Base-by-base conservation (phyloP, 345 rosid species). In the Arabis hirsuta region DNA sequence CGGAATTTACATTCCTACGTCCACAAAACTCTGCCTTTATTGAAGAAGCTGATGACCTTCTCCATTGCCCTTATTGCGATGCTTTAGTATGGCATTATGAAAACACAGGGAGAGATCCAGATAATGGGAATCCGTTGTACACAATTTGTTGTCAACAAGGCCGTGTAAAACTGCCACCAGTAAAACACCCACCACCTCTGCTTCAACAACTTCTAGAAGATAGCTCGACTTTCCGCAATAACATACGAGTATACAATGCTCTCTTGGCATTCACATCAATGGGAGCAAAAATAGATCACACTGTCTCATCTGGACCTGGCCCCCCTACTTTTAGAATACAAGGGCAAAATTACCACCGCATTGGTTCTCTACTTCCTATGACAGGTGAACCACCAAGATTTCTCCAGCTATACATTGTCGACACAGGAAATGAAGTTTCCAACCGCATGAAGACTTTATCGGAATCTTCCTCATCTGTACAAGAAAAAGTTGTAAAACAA, bases 371-470 rank as follows among this genome's bases (percentile, higher is more conserved):
- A 2, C 3, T 38, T 36, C 46, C 19, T 12, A 22, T 20, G 34
- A 3, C 11, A 7, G 34, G 6, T 0, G 0, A 59, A 0, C 32
- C 34, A 12, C 34, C 48, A 7, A 41, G 11, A 7, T 58, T 38
- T 38, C 45, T 58, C 9, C 47, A 58, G 0, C 11, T 58, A 11
- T 41, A 22, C 12, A 39, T 59, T 13, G 29, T 19, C 3, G 48
- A 59, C 48, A 59, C 48, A 12, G 1, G 5, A 7, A 59, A 59
- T 12, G 12, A 59, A 59, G 64, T 59, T 7, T 59, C 64, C 3
- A 41, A 41, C 9, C 12, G 48, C 12, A 59, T 41, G 6, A 39
- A 59, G 0, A 2, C 3, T 20, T 22, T 59, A 6, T 1, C 6
- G 6, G 0, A 0, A 9, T 36, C 26, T 16, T 12, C 44, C 0